phyloP scores from a whole-genome alignment of 2,329 filamentous ascomycete genomes.

The Penicillium sp. region DNA sequence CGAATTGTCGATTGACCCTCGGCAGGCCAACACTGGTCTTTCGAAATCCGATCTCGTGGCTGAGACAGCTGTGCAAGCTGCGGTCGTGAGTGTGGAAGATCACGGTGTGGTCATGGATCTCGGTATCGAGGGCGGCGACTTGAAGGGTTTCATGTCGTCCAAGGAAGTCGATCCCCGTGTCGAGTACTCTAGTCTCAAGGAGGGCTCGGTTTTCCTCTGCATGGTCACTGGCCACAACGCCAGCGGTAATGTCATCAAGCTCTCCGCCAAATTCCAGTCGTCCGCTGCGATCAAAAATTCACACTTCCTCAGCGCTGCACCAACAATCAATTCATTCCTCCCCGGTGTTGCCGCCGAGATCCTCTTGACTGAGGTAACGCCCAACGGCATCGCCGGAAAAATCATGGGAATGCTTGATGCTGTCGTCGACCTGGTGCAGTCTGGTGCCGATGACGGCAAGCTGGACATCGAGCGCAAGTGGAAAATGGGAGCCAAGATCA shows the following conservation, averaged over 20 bases:
- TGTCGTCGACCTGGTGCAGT: slow-evolving; percentile 86
- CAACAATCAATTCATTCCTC: slow-evolving; percentile 81
- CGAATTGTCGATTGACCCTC: slow-evolving; percentile 77
- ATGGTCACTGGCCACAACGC: slow-evolving; percentile 68
- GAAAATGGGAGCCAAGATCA: slow-evolving; percentile 77
- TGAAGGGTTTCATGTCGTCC: slow-evolving; percentile 78
- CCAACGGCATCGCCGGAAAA: slow-evolving; percentile 76
- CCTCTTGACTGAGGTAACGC: slow-evolving; percentile 67
- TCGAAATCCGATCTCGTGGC: slow-evolving; percentile 65
- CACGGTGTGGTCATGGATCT: slow-evolving; percentile 93
- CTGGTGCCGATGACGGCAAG: slow-evolving; percentile 64
- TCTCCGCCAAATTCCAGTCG: slow-evolving; percentile 68
- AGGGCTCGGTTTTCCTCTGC: slow-evolving; percentile 80
- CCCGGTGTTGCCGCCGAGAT: slow-evolving; percentile 88
- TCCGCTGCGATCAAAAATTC: slow-evolving; percentile 61
- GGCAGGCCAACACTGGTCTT: slow-evolving; percentile 70
- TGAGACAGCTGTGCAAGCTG: slow-evolving; percentile 77
- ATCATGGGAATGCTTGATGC: slow-evolving; percentile 87
- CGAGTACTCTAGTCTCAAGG: slow-evolving; percentile 63
- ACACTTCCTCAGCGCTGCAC: slow-evolving; percentile 65
- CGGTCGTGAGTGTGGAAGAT: slow-evolving; percentile 87
- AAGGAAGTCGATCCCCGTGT: slow-evolving; percentile 68
- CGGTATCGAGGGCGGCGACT: slow-evolving; percentile 60
- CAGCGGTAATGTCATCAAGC: slow-evolving; percentile 77
- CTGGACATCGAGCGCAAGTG: slow-evolving; percentile 69